Evolutionary conservation across 2,329 filamentous ascomycete species (phyloP).

Genomic region (Paracamarosporium sp.): DNA sequence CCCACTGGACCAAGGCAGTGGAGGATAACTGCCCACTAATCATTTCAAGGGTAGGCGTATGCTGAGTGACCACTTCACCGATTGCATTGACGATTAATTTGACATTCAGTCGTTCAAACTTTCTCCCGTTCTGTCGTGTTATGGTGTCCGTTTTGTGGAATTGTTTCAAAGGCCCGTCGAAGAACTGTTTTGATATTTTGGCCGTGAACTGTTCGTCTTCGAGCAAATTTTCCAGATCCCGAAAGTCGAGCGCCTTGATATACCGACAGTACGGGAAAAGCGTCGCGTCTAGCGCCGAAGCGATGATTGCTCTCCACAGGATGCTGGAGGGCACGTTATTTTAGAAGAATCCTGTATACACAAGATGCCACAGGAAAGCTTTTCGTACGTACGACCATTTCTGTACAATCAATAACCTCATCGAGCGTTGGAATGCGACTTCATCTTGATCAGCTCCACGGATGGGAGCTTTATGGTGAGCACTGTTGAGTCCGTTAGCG

Average conservation of each 20-base stretch:
- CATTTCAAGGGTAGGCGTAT: conserved; percentile 62
- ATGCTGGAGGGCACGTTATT: conserved; percentile 32
- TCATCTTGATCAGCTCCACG: conserved; percentile 54
- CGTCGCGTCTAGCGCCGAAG: conserved; percentile 68
- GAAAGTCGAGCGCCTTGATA: conserved; percentile 68
- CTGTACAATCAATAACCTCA: conserved; percentile 56
- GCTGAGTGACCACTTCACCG: conserved; percentile 58
- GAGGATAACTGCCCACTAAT: conserved; percentile 64
- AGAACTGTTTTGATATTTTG: conserved; percentile 61
- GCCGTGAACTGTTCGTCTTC: conserved; percentile 65
- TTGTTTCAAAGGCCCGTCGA: conserved; percentile 54
- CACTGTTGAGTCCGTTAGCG: conserved; percentile 33
- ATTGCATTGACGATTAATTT: conserved; percentile 55
- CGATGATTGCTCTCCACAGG: conserved; percentile 72
- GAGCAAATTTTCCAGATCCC: conserved; percentile 66
- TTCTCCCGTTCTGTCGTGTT: conserved; percentile 32
- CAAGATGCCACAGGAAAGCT: background rate
- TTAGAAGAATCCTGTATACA: background rate
- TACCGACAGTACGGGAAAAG: conserved; percentile 73
- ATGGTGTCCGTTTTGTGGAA: conserved; percentile 46
- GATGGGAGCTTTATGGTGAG: conserved; percentile 52
- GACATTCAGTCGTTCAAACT: conserved; percentile 46
- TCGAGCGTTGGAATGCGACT: conserved; percentile 41
- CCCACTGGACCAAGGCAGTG: conserved; percentile 63
- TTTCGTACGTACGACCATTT: conserved; percentile 57